A percentile compares a stretch with the other conserved stretches of the same genome.
These are phyloP conservation scores for Yamadazyma atlantica DNA, from an alignment of 1,139 yeast genomes.

Conservation along the genomic window DNA sequence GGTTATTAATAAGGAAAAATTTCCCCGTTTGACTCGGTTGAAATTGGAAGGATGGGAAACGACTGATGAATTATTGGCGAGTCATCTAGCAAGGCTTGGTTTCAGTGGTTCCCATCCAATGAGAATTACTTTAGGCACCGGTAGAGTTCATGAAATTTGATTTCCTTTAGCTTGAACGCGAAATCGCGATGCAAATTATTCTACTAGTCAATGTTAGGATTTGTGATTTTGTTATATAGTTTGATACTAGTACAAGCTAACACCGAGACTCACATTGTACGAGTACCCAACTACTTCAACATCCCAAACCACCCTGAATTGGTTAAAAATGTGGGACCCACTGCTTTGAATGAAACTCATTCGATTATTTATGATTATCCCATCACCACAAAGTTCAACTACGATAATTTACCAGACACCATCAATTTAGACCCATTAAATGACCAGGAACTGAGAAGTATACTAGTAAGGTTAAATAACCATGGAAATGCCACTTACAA, in stretches of 20 bases:
- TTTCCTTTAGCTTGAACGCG: no score
- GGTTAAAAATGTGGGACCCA: conserved; percentile 4
- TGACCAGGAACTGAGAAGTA: conserved; percentile 11
- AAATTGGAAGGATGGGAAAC: conserved; percentile 26
- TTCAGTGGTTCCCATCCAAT: no score
- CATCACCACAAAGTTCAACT: conserved; percentile 18
- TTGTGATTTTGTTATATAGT: background rate
- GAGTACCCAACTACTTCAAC: conserved; percentile 37
- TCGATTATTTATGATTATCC: conserved; percentile 31
- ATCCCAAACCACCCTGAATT: conserved; percentile 23
- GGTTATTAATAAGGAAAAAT: no score
- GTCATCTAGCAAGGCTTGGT: background rate
- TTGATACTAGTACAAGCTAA: conserved; percentile 23
- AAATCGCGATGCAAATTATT: background rate
- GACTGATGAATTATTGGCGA: conserved; percentile 6
- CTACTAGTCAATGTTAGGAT: background rate
- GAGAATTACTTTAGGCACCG: background rate
- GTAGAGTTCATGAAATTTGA: no score
- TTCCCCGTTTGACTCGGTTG: conserved; percentile 21
- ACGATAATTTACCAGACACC: conserved; percentile 5
- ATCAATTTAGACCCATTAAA: conserved; percentile 11
- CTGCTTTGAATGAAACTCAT: conserved; percentile 28
- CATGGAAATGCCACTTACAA: conserved; percentile 26
- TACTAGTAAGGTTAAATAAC: conserved; percentile 36
- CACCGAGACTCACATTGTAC: conserved; percentile 36